A percentile compares a stretch with the other conserved stretches of the same genome.
These are phyloP conservation scores for Solanum phureja DNA, from an alignment of 257 asterid genomes.

Conservation along the genomic window DNA sequence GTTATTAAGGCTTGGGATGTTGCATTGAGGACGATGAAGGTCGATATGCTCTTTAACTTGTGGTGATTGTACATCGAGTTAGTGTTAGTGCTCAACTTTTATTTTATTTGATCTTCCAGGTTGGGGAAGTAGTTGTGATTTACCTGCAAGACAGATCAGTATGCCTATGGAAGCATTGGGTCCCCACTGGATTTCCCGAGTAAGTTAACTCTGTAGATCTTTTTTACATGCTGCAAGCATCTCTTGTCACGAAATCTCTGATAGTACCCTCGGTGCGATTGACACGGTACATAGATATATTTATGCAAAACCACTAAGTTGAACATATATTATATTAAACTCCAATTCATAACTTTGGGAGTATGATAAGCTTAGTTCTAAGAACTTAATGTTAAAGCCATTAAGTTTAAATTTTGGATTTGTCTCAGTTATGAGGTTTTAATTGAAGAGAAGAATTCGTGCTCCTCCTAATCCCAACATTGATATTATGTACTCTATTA, in stretches of 20 bases:
- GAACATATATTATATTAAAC: neutral
- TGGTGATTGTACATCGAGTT: neutral
- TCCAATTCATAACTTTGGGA: neutral
- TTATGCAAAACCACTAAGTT: neutral
- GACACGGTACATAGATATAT: neutral
- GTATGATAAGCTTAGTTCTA: neutral
- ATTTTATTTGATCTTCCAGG: constrained; percentile 29
- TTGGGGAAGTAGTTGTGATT: constrained; percentile 79
- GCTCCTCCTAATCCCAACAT: neutral
- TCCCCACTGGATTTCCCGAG: constrained; percentile 65
- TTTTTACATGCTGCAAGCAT: neutral
- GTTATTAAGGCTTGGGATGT: constrained; percentile 93
- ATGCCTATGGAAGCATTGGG: constrained; percentile 87
- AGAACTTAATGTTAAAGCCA: neutral
- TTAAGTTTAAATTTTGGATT: neutral
- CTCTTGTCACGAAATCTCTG: neutral
- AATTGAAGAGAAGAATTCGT: neutral
- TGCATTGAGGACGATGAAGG: constrained; percentile 43
- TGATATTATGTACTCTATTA: neutral
- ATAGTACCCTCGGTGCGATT: neutral
- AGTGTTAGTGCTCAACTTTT: neutral
- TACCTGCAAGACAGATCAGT: constrained; percentile 75
- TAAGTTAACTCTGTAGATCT: constrained; percentile 11
- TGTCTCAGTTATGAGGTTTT: neutral
- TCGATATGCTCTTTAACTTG: neutral